Evolutionary conservation across 2,329 filamentous ascomycete genomes (phyloP), one percentile per base, ranked within the genome.

Genomic region (Onygenales sp.): DNA sequence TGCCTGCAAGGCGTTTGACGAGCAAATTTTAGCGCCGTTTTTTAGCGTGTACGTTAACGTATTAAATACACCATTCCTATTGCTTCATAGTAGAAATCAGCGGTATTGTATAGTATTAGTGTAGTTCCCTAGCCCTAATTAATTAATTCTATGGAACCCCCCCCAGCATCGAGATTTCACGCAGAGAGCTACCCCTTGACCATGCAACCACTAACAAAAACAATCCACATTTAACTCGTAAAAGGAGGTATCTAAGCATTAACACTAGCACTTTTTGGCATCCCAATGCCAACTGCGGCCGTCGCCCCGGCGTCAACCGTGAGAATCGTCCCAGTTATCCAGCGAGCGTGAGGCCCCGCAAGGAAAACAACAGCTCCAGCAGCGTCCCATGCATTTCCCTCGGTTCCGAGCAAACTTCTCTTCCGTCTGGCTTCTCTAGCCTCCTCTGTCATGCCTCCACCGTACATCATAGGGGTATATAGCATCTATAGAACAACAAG

Each of bases 401-500:
- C 78, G 1, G 73, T 78, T 36, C 74, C 73, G n/a, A 80, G 63
- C 11, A 80, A 59, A 62, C 75, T 78, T 45, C 76, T 63, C 51
- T 75, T 75, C 56, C 72, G 72, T 14, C 78, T 66, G 10, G 75
- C 71, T 56, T 76, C 73, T 45, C 78, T 65, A 2, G 72, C 74
- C 54, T 77, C 74, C 3, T 76, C 71, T 2, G 62, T 73, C 77
- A 80, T 80, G 0, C 75, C 75, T 2, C 64, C 62, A 0, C 69
- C 70, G 55, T 76, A 78, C 73, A 79, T 78, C 75, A 80, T 78
- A 0, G 78, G 77, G 1, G 77, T 80, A 56, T 78, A 80, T 1
- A 80, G 65, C 77, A 80, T 73, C 58, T 48, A 17, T 27, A 31
- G 10, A 31, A 36, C 7, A 35, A 21, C n/a, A 35, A 17, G 31